Conservation (phyloP, 1,284 basidiomycete genomes). For the Inonotus obliquus region DNA sequence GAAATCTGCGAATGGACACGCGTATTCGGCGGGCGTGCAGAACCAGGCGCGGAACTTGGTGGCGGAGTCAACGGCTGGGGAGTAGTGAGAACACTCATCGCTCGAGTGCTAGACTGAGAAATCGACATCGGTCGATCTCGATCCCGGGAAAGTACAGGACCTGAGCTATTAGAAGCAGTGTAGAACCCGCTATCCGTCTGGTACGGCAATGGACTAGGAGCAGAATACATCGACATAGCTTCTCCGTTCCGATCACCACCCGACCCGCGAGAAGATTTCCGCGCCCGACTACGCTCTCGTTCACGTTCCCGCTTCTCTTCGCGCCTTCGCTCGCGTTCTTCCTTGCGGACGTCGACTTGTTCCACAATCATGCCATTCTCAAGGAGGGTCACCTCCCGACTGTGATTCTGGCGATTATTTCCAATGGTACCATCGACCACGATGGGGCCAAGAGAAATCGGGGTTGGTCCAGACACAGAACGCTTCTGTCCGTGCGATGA, state of each 20-base stretch:
- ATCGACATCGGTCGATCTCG: constrained; percentile 43
- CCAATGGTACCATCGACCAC: constrained; percentile 10
- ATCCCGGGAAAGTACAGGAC: constrained; percentile 7
- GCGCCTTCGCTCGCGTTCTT: constrained; percentile 64
- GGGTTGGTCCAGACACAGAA: constrained; percentile 29
- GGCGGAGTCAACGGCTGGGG: constrained; percentile 14
- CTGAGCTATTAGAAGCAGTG: constrained; percentile 15
- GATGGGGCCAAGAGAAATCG: constrained; percentile 34
- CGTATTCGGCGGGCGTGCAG: constrained; percentile 51
- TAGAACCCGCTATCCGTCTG: constrained; percentile 53
- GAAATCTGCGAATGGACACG: constrained; percentile 71
- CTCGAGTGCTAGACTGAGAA: constrained; percentile 53
- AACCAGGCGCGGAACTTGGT: constrained; percentile 36
- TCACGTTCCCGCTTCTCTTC: constrained; percentile 49
- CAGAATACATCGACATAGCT: constrained; percentile 65
- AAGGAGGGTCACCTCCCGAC: constrained; percentile 69
- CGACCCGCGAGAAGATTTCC: constrained; percentile 63
- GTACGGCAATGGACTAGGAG: constrained; percentile 47
- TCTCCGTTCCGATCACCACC: constrained; percentile 42
- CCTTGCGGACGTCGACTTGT: constrained; percentile 75
- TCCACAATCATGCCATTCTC: constrained; percentile 86
- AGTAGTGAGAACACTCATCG: constrained; percentile 56
- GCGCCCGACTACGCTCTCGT: constrained; percentile 42
- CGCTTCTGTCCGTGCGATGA: constrained; percentile 47
- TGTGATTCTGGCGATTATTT: constrained; percentile 16